A percentile compares a stretch with the other conserved stretches of the same genome.
Conservation (phyloP, 1,284 basidiomycete genomes). For the Marasmius oreades region DNA sequence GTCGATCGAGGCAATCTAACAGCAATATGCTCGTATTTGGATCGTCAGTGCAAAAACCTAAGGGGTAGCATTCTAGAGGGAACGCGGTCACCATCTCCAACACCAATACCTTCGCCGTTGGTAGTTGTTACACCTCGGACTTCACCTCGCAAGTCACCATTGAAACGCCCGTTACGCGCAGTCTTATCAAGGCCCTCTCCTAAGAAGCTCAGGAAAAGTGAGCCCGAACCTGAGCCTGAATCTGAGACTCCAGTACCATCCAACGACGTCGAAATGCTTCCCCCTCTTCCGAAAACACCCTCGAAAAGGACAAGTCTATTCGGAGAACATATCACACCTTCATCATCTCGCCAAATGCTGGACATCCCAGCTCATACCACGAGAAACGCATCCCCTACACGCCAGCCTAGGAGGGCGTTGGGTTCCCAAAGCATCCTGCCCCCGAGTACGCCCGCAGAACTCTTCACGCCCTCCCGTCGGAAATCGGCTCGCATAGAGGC, state of each 20-base stretch:
- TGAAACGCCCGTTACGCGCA: constrained; percentile 8
- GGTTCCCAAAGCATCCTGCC: no score
- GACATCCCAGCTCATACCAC: not conserved
- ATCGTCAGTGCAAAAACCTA: not conserved
- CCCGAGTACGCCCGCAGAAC: not conserved
- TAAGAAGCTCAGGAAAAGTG: not conserved
- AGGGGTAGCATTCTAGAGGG: not conserved
- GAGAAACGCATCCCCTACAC: not conserved
- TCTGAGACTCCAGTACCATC: not conserved
- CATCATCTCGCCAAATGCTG: not conserved
- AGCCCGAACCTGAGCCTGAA: not conserved
- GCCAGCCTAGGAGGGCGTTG: not conserved
- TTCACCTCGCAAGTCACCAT: constrained; percentile 12
- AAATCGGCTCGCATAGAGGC: not conserved
- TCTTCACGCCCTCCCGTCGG: not conserved
- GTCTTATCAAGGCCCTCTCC: not conserved
- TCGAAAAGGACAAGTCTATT: not conserved
- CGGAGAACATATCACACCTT: not conserved
- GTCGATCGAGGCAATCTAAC: not conserved
- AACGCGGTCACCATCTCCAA: not conserved
- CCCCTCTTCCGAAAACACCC: not conserved
- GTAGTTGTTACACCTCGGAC: constrained; percentile 3
- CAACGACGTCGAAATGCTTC: not conserved
- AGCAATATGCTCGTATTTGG: constrained; percentile 2
- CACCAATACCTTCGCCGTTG: not conserved